Evolutionary conservation across 2,329 filamentous ascomycete genomes (phyloP).

Genomic region (Zasmidium cellare): DNA sequence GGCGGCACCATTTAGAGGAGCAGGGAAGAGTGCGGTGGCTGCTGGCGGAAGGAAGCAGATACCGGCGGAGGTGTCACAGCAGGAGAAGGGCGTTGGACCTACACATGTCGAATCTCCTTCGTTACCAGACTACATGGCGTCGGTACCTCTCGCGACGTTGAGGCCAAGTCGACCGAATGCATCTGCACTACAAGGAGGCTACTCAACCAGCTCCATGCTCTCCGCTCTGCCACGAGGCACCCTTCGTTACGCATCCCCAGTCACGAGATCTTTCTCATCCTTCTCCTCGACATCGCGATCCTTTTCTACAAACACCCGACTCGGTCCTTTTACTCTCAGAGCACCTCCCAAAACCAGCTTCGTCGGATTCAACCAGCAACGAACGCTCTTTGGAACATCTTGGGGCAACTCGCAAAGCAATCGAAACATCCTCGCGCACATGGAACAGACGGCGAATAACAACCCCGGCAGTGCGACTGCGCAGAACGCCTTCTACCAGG

Average conservation of each 20-base stretch:
- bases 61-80: neutral
- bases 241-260: conserved; percentile 37
- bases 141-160: conserved; percentile 12
- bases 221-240: conserved; percentile 33
- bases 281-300: conserved; percentile 28
- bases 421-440: conserved; percentile 70
- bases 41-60: neutral
- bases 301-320: conserved; percentile 42
- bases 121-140: conserved; percentile 22
- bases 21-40: neutral
- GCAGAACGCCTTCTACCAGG: conserved; percentile 92
- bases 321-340: conserved; percentile 27
- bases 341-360: conserved; percentile 18
- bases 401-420: conserved; percentile 40
- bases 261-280: conserved; percentile 32
- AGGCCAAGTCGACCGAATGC: conserved; percentile 3
- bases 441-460: conserved; percentile 90
- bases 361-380: conserved; percentile 43
- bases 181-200: conserved; percentile 5
- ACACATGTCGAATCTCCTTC: neutral
- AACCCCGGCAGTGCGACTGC: conserved; percentile 83
- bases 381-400: conserved; percentile 44
- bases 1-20: neutral
- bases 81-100: neutral
- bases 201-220: conserved; percentile 16